Evolutionary conservation across 1,284 basidiomycete species (phyloP), one percentile per base, ranked within the genome.

Genomic region (Chondrostereum purpureum): DNA sequence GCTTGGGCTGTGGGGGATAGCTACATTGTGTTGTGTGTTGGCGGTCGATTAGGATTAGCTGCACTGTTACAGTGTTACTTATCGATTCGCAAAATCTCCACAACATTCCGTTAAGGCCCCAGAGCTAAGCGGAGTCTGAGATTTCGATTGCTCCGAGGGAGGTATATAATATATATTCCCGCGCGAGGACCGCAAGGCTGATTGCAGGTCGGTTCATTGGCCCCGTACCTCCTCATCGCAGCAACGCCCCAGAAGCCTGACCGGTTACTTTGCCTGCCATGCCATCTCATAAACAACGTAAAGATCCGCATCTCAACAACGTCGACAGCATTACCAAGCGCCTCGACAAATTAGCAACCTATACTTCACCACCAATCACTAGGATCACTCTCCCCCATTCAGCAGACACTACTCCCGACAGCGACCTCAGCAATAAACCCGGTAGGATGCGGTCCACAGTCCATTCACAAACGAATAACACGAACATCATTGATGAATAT

Each of bases 381-480:
- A 8, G 27, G 8, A 31, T 31, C 27, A 31, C 27, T n/a, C 27
- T 31, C 8, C 27, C 27, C 8, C 27, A 31, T 31, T 31, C 27
- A 8, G n/a, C 27, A 8, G 27, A 31, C 27, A 31, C 27, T 31
- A 8, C 27, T n/a, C 27, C 27, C 27, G 27, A 31, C 27, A 31
- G 27, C 27, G 27, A n/a, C 8, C n/a, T n/a, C n/a, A 31, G 8
- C 27, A 31, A n/a, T 31, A 31, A 31, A 31, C 27, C 8, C 37
- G 49, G 52, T 50, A 34, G 19, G 36, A 36, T 48, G 12, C 37
- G 47, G n/a, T 49, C 47, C 39, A 54, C 53, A n/a, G 52, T 65
- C 16, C 65, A 66, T 46, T 64, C 53, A 46, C 60, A 61, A 50
- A 63, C 59, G 41, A 66, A 66, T 48, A 52, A 57, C 50, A 68